phyloP scores from a whole-genome alignment of 2,329 filamentous ascomycete species.

The Pyricularia grisea region DNA sequence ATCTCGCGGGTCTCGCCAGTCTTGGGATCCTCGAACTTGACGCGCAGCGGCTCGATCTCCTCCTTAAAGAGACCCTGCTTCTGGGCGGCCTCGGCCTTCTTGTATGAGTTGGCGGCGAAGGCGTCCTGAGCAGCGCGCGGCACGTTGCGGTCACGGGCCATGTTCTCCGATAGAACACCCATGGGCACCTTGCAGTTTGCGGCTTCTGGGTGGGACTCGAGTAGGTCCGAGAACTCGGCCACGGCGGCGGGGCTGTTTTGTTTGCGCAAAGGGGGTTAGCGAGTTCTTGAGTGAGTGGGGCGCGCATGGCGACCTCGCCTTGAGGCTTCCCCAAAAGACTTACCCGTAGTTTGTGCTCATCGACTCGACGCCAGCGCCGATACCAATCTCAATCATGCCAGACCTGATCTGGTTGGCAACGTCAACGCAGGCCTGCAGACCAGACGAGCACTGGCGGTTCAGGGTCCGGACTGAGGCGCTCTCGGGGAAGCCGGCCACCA shows the following conservation, averaged over 20 bases:
- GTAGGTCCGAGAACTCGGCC: conserved; percentile 81
- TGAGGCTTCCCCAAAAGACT: conserved; percentile 16
- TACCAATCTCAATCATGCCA: conserved; percentile 91
- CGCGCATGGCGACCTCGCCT: no score
- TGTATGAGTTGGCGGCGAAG: conserved; percentile 91
- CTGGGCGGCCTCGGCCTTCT: conserved; percentile 82
- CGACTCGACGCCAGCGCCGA: conserved; percentile 92
- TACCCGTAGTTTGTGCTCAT: conserved; percentile 91
- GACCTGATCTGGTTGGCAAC: conserved; percentile 85
- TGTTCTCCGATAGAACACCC: conserved; percentile 87
- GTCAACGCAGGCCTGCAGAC: conserved; percentile 86
- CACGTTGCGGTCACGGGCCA: conserved; percentile 80
- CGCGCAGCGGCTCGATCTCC: conserved; percentile 80
- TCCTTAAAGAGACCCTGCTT: conserved; percentile 82
- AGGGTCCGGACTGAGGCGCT: conserved; percentile 74
- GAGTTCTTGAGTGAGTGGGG: no score
- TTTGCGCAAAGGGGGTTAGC: background rate
- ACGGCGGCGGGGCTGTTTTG: conserved; percentile 65
- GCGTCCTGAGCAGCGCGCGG: conserved; percentile 67
- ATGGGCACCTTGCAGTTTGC: conserved; percentile 98
- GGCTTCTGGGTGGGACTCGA: conserved; percentile 71
- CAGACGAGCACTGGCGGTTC: conserved; percentile 92
- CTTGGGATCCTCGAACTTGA: conserved; percentile 87
- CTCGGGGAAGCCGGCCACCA: conserved; percentile 86
- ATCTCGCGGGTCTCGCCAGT: conserved; percentile 76